A percentile compares a stretch with the other conserved stretches of the same genome.
Evolutionary conservation across 2,329 filamentous ascomycete species (phyloP).

Genomic region (Xylaria sp.): DNA sequence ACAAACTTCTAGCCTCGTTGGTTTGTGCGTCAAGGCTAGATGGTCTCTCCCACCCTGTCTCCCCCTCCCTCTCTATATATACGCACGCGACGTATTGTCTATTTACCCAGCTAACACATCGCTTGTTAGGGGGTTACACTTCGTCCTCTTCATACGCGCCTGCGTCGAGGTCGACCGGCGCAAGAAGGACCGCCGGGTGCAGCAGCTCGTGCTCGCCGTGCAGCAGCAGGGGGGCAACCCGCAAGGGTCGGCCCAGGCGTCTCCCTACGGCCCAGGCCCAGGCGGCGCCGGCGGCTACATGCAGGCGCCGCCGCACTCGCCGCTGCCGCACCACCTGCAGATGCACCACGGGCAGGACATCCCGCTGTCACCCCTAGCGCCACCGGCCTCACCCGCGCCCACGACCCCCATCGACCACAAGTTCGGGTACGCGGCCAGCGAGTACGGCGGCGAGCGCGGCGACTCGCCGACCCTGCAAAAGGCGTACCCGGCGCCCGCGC

Average conservation of each 20-base stretch:
- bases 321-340: neutral
- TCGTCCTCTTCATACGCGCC: slow-evolving; percentile 34
- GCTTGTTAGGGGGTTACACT: slow-evolving; percentile 13
- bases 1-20: too few species aligned
- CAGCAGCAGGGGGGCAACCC: slow-evolving; percentile 23
- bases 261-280: too few species aligned
- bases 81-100: neutral
- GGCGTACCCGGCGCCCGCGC: too few species aligned
- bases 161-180: slow-evolving; percentile 32
- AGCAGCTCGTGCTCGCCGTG: slow-evolving; percentile 24
- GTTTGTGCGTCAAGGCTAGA: too few species aligned
- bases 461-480: too few species aligned
- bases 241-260: neutral
- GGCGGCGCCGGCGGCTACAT: neutral
- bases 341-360: neutral
- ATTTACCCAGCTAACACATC: too few species aligned
- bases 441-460: too few species aligned
- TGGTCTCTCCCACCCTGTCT: neutral
- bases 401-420: neutral
- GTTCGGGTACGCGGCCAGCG: neutral
- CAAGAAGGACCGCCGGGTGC: slow-evolving; percentile 25
- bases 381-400: neutral
- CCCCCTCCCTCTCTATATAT: neutral
- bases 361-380: neutral
- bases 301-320: neutral